Percentiles rank a stretch among this genome's conserved stretches.
Evolutionary conservation across 768 basidiomycete species (phyloP).

Genomic region (Boletellus emodensis): DNA sequence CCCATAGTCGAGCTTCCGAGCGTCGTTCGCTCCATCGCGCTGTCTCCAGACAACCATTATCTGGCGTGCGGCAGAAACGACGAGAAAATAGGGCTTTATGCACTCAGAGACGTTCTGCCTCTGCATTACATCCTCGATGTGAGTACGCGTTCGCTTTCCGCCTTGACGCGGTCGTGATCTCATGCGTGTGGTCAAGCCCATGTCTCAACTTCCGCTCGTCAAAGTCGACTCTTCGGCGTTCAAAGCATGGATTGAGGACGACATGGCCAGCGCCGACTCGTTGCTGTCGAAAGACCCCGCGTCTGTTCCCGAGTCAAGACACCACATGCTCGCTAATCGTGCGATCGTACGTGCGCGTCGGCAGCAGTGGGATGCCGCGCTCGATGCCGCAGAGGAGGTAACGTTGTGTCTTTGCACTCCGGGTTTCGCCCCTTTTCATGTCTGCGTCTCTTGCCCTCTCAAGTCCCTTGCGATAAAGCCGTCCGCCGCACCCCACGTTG

Average conservation of each 20-base stretch:
- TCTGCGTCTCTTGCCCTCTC: not conserved
- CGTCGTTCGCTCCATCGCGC: not conserved
- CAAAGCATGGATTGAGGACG: slow-evolving; percentile 4
- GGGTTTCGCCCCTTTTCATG: not conserved
- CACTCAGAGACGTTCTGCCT: slow-evolving; percentile 1
- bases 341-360: not conserved
- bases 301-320: not conserved
- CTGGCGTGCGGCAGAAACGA: not conserved
- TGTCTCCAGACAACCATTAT: not conserved
- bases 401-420: not conserved
- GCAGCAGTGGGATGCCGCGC: not conserved
- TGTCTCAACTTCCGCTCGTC: slow-evolving; percentile 3
- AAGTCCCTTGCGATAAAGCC: not conserved
- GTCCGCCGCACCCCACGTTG: slow-evolving; percentile 3
- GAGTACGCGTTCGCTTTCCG: not conserved
- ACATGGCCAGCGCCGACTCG: not conserved
- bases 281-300: not conserved
- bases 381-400: not conserved
- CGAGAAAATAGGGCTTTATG: not conserved
- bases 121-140: slow-evolving; percentile 1
- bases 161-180: not conserved
- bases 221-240: not conserved
- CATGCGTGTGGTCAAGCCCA: not conserved
- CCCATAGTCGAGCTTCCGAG: not conserved
- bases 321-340: not conserved